Evolutionary conservation across 768 basidiomycete genomes (phyloP).

Genomic region (Megacollybia marginata): DNA sequence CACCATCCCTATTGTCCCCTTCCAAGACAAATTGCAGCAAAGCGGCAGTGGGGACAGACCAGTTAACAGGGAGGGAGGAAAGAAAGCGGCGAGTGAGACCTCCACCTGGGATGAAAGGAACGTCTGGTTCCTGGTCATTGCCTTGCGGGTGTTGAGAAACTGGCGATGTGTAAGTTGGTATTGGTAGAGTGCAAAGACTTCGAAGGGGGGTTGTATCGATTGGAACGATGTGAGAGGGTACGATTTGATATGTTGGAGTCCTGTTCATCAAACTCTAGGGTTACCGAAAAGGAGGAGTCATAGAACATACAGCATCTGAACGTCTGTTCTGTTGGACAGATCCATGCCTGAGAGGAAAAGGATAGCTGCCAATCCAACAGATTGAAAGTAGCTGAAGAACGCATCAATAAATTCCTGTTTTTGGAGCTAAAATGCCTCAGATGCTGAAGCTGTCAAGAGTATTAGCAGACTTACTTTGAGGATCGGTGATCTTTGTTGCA

Average conservation of each 20-base stretch:
- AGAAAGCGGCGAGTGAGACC: constrained; percentile 67
- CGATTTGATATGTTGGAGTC: constrained; percentile 58
- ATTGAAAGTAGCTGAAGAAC: constrained; percentile 49
- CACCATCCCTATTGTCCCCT: constrained; percentile 60
- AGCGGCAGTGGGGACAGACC: constrained; percentile 47
- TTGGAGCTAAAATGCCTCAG: constrained; percentile 33
- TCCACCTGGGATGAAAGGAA: constrained; percentile 76
- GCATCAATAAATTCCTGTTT: constrained; percentile 62
- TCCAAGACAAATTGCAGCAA: constrained; percentile 75
- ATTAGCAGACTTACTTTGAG: constrained; percentile 54
- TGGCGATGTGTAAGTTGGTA: constrained; percentile 48
- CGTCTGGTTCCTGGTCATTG: constrained; percentile 19
- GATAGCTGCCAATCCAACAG: constrained; percentile 40
- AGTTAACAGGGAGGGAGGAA: constrained; percentile 41
- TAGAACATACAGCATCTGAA: constrained; percentile 63
- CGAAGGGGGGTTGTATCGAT: constrained; percentile 37
- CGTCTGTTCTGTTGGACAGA: constrained; percentile 62
- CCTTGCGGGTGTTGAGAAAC: constrained; percentile 25
- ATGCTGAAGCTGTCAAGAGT: background rate
- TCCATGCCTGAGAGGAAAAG: constrained; percentile 75
- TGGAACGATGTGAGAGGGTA: constrained; percentile 33
- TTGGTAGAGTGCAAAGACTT: constrained; percentile 37
- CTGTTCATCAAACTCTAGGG: constrained; percentile 23
- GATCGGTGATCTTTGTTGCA: constrained; percentile 77
- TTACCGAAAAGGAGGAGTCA: background rate